Conservation (phyloP, 345 rosid genomes). For the Isatis tinctoria region DNA sequence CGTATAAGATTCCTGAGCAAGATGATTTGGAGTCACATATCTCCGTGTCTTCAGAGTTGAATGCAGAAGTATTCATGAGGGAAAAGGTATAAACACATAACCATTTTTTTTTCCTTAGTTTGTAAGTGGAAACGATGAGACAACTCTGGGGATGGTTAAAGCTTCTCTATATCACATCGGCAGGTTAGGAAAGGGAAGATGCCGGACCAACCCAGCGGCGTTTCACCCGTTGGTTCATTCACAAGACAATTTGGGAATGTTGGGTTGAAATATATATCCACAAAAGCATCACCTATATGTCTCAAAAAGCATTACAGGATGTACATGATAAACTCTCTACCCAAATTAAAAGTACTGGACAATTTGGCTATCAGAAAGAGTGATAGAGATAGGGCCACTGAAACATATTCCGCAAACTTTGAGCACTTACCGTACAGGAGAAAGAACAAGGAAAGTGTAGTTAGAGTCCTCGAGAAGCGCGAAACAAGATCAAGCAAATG, state of each 20-base stretch:
- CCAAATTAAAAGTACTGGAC: constrained; percentile 71
- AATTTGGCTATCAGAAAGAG: constrained; percentile 57
- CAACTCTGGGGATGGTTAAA: neutral
- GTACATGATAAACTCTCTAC: constrained; percentile 74
- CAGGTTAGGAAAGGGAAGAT: constrained; percentile 44
- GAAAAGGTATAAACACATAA: constrained; percentile 50
- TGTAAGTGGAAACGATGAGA: neutral
- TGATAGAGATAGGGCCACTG: constrained; percentile 66
- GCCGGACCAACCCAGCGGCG: constrained; percentile 40
- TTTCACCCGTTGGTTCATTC: constrained; percentile 31
- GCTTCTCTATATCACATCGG: constrained; percentile 19
- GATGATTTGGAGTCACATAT: constrained; percentile 36
- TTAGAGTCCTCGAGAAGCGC: constrained; percentile 64
- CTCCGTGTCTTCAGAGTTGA: constrained; percentile 35
- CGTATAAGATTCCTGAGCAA: constrained; percentile 38
- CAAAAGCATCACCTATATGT: constrained; percentile 83
- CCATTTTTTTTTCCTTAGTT: neutral
- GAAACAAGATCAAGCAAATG: constrained; percentile 57
- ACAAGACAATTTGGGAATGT: constrained; percentile 37
- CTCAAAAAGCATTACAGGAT: constrained; percentile 82
- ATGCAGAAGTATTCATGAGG: constrained; percentile 34
- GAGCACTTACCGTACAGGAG: constrained; percentile 76
- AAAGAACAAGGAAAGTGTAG: constrained; percentile 63
- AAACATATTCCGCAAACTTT: constrained; percentile 52
- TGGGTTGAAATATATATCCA: constrained; percentile 52